phyloP scores from a whole-genome alignment of 2,329 filamentous ascomycete genomes.

The Phialocephala sp. region DNA sequence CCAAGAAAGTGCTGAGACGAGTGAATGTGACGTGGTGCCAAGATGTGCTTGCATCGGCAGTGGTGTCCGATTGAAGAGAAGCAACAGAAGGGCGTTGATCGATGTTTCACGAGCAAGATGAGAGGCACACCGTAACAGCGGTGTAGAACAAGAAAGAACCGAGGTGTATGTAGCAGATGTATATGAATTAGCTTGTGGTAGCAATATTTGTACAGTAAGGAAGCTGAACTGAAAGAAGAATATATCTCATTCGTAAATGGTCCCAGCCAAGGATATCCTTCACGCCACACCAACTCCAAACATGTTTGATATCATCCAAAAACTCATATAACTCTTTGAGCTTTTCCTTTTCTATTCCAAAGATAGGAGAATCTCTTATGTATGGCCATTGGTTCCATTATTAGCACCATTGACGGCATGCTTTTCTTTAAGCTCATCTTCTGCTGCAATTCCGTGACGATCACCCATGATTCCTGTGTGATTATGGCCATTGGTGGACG shows the following conservation, averaged over 20 bases:
- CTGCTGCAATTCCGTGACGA: slow-evolving; percentile 55
- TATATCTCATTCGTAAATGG: neutral
- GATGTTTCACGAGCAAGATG: neutral
- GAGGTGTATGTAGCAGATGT: neutral
- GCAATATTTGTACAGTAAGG: slow-evolving; percentile 6
- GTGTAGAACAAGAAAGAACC: neutral
- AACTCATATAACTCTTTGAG: neutral
- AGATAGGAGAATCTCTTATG: neutral
- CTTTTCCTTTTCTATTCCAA: neutral
- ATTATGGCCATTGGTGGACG: slow-evolving; percentile 45
- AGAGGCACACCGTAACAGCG: neutral
- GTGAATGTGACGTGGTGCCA: slow-evolving; percentile 3
- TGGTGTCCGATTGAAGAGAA: neutral
- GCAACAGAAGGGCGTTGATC: neutral
- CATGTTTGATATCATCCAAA: neutral
- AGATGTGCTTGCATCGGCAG: neutral
- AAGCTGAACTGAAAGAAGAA: slow-evolving; percentile 1
- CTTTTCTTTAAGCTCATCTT: slow-evolving; percentile 46
- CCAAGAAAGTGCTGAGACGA: neutral
- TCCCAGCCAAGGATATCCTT: slow-evolving; percentile 7
- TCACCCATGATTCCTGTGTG: slow-evolving; percentile 55
- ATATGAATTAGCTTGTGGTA: neutral
- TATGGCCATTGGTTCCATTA: neutral
- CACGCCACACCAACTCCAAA: slow-evolving; percentile 8
- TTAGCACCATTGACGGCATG: neutral